phyloP scores from a whole-genome alignment of 768 basidiomycete genomes.

The Calocybe indica region DNA sequence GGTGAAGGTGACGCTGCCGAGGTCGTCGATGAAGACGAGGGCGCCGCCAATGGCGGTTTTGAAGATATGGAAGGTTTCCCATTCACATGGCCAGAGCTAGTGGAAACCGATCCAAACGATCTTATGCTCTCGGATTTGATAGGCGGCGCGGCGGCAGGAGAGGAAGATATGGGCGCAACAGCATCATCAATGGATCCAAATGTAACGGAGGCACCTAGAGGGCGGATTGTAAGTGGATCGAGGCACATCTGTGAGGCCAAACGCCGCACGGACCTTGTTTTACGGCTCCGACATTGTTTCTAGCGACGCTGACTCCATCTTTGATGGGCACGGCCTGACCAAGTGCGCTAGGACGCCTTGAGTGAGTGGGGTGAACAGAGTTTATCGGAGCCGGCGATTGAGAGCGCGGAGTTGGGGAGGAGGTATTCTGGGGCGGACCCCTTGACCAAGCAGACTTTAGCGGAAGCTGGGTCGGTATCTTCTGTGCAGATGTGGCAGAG shows the following conservation, averaged over 20 bases:
- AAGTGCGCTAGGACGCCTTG: slow-evolving; percentile 73
- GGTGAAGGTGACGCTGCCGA: slow-evolving; percentile 28
- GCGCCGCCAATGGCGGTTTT: slow-evolving; percentile 24
- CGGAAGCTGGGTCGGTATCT: slow-evolving; percentile 69
- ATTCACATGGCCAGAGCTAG: slow-evolving; percentile 50
- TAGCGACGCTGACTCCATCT: slow-evolving; percentile 72
- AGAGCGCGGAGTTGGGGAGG: slow-evolving; percentile 61
- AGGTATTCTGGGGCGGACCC: slow-evolving; percentile 72
- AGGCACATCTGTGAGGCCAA: slow-evolving; percentile 4
- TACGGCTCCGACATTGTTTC: slow-evolving; percentile 57
- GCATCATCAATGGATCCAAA: slow-evolving; percentile 90
- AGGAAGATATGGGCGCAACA: slow-evolving; percentile 72
- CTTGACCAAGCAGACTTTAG: slow-evolving; percentile 86
- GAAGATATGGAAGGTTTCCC: slow-evolving; percentile 51
- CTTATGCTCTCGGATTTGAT: slow-evolving; percentile 71
- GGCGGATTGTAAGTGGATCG: slow-evolving; percentile 7
- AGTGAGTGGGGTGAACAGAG: slow-evolving; percentile 53
- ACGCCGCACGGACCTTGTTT: slow-evolving; percentile 51
- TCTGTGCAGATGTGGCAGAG: slow-evolving; percentile 65
- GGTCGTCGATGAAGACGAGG: slow-evolving; percentile 27
- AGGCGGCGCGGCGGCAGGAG: slow-evolving; percentile 63
- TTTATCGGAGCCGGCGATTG: slow-evolving; percentile 68
- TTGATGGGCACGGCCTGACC: slow-evolving; percentile 66
- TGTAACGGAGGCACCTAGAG: slow-evolving; percentile 61
- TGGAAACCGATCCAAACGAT: slow-evolving; percentile 77